Evolutionary conservation across 2,329 filamentous ascomycete species (phyloP).

Genomic region (Trichoderma lentiforme): DNA sequence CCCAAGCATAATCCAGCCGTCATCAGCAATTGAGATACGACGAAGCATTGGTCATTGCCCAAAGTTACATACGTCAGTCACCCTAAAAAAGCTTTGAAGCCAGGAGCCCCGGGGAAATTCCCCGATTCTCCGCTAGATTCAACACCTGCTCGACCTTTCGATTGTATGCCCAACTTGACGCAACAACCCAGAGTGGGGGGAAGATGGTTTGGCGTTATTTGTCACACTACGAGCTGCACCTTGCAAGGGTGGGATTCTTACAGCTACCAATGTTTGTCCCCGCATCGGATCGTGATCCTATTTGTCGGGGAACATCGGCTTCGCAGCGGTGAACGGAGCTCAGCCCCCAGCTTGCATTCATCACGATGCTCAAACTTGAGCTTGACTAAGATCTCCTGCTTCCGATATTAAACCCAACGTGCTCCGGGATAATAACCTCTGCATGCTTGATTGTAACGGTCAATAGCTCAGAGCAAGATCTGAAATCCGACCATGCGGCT

Average conservation of each 20-base stretch:
- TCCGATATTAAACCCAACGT: not conserved
- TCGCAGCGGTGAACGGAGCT: conserved; percentile 10
- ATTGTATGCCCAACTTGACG: not conserved
- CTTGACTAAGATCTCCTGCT: not conserved
- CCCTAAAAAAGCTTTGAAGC: not conserved
- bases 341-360: not conserved
- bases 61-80: not conserved
- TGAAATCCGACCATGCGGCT: not conserved
- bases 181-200: not conserved
- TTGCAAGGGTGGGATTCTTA: conserved; percentile 1
- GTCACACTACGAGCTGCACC: not conserved
- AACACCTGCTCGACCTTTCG: not conserved
- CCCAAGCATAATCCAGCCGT: not conserved
- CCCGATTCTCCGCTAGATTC: not conserved
- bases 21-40: not conserved
- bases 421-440: not conserved
- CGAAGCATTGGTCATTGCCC: not conserved
- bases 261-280: conserved; percentile 1
- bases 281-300: conserved; percentile 15
- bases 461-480: not conserved
- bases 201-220: not conserved
- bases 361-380: conserved; percentile 1
- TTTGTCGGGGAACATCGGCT: conserved; percentile 12
- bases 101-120: not conserved
- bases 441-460: not conserved